Percentiles rank a stretch among this genome's conserved stretches.
Evolutionary conservation across 352 stramenopile genomes (phyloP).

Genomic region (Globisporangium irregulare): DNA sequence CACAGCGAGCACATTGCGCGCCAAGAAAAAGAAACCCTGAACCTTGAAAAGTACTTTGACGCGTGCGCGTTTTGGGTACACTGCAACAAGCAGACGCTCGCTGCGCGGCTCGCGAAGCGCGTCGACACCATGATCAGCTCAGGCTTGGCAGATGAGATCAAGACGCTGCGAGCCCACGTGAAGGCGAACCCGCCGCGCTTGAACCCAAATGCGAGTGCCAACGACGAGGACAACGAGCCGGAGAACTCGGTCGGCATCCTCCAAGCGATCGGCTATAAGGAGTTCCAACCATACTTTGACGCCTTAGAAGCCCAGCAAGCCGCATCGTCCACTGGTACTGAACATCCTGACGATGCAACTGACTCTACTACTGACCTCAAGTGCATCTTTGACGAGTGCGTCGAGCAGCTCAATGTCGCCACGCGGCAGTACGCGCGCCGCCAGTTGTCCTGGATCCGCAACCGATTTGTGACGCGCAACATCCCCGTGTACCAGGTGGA

Average conservation of each 20-base stretch:
- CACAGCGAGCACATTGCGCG: constrained; percentile 70
- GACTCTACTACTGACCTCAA: constrained; percentile 27
- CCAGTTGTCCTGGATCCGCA: constrained; percentile 88
- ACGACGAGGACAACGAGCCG: constrained; percentile 22
- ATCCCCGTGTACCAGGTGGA: constrained; percentile 86
- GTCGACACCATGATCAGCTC: constrained; percentile 80
- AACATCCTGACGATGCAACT: neutral
- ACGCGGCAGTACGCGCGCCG: constrained; percentile 85
- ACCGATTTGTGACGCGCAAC: constrained; percentile 80
- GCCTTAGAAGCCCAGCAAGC: constrained; percentile 39
- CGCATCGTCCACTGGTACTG: neutral
- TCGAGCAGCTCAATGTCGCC: constrained; percentile 77
- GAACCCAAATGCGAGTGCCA: constrained; percentile 6
- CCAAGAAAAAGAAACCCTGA: constrained; percentile 44
- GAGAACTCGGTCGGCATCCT: constrained; percentile 70
- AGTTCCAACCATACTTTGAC: constrained; percentile 85
- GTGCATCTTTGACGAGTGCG: constrained; percentile 48
- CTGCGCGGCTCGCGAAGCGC: constrained; percentile 58
- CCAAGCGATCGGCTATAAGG: constrained; percentile 90
- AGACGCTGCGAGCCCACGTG: constrained; percentile 40
- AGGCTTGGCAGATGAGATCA: constrained; percentile 82
- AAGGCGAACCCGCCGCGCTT: constrained; percentile 45
- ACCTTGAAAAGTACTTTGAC: constrained; percentile 69
- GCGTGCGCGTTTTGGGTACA: constrained; percentile 84
- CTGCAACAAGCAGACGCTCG: constrained; percentile 61